phyloP scores from a whole-genome alignment of 768 basidiomycete genomes.

The Rossbeevera mucosa region DNA sequence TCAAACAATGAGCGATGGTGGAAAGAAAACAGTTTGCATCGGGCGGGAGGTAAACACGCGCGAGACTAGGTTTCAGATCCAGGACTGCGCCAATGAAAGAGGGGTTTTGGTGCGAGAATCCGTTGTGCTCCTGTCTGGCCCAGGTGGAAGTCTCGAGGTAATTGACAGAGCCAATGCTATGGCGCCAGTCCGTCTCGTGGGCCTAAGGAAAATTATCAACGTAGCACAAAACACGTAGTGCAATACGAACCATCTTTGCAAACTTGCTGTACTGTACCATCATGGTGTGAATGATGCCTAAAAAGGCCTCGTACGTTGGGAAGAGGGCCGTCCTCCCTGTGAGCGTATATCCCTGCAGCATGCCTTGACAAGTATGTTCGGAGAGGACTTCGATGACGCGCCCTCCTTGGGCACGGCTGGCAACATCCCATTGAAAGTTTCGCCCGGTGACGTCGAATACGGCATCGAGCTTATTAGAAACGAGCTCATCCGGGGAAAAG shows the following conservation, averaged over 20 bases:
- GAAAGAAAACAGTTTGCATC: conserved; percentile 85
- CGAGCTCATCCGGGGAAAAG: conserved; percentile 86
- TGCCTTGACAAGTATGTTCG: conserved; percentile 85
- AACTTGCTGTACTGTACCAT: conserved; percentile 89
- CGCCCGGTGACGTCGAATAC: conserved; percentile 64
- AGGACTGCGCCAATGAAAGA: conserved; percentile 85
- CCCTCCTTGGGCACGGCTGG: conserved; percentile 64
- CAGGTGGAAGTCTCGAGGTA: conserved; percentile 89
- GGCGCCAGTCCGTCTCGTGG: conserved; percentile 66
- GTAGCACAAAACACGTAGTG: background rate
- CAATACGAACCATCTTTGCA: conserved; percentile 60
- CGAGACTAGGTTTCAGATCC: conserved; percentile 63
- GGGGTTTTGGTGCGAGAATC: conserved; percentile 86
- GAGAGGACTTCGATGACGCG: conserved; percentile 86
- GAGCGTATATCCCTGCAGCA: conserved; percentile 90
- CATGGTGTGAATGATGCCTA: conserved; percentile 88
- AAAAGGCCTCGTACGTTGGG: conserved; percentile 89
- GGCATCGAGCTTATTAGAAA: conserved; percentile 84
- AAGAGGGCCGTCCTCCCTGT: conserved; percentile 83
- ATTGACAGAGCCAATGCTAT: conserved; percentile 66
- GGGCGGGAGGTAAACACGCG: conserved; percentile 82
- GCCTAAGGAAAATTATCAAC: conserved; percentile 28
- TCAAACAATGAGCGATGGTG: conserved; percentile 77
- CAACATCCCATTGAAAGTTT: conserved; percentile 83
- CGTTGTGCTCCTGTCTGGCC: conserved; percentile 83